phyloP scores from a whole-genome alignment of 2,329 filamentous ascomycete genomes.

The Zopfia rhizophila region DNA sequence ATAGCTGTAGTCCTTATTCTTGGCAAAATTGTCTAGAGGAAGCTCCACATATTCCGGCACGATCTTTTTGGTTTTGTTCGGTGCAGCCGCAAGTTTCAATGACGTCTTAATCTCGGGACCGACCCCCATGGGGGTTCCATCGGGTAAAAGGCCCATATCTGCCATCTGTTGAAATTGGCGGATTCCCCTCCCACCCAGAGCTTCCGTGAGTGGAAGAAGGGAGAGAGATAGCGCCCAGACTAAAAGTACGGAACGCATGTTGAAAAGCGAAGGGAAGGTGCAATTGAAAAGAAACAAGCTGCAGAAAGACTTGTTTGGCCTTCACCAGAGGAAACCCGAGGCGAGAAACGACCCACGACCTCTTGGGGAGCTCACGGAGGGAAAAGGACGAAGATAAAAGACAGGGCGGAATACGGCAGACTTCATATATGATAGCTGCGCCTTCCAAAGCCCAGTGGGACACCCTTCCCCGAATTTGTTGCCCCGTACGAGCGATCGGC shows the following conservation, averaged over 20 bases:
- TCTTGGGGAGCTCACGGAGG: not conserved
- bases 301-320: not conserved
- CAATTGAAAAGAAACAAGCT: conserved; percentile 5
- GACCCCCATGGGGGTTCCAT: conserved; percentile 39
- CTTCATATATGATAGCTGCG: too few relatives aligned
- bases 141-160: conserved; percentile 45
- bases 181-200: conserved; percentile 32
- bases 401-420: too few relatives aligned
- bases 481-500: too few relatives aligned
- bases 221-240: conserved; percentile 38
- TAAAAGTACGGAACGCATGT: conserved; percentile 37
- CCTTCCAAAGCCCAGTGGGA: too few relatives aligned
- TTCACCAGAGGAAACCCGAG: conserved; percentile 1
- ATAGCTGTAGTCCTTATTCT: conserved; percentile 31
- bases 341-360: conserved; percentile 1
- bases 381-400: too few relatives aligned
- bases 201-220: conserved; percentile 32
- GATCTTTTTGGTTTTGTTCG: conserved; percentile 31
- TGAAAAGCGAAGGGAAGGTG: conserved; percentile 2
- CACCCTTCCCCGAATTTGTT: too few relatives aligned
- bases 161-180: conserved; percentile 38
- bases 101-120: conserved; percentile 14
- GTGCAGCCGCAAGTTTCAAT: not conserved
- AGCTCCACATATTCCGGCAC: conserved; percentile 46
- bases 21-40: conserved; percentile 50